phyloP scores from a whole-genome alignment of 306 rosid genomes.

The Cucumis hystrix region DNA sequence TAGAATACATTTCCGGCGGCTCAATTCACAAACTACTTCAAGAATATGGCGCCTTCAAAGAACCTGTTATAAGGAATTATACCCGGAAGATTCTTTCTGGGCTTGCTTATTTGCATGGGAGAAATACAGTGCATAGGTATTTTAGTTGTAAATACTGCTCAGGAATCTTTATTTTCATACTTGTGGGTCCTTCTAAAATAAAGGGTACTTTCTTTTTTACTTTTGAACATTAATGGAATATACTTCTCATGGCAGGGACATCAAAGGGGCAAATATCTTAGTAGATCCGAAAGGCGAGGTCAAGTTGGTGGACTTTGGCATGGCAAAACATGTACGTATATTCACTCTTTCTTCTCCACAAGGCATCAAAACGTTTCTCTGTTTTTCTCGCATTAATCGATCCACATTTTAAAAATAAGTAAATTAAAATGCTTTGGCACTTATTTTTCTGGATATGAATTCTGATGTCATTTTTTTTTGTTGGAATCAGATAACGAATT shows the following conservation, averaged over 20 bases:
- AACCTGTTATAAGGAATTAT: conserved; percentile 88
- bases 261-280: conserved; percentile 95
- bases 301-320: conserved; percentile 98
- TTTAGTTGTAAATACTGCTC: neutral
- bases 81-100: conserved; percentile 87
- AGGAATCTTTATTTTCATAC: neutral
- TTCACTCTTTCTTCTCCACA: conserved; percentile 12
- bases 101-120: conserved; percentile 87
- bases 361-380: neutral
- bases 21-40: conserved; percentile 89
- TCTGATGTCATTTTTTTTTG: neutral
- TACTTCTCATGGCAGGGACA: conserved; percentile 62
- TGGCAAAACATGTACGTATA: conserved; percentile 81
- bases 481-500: conserved; percentile 56
- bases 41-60: conserved; percentile 82
- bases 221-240: neutral
- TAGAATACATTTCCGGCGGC: conserved; percentile 94
- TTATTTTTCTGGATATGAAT: neutral
- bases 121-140: conserved; percentile 93
- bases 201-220: neutral
- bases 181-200: neutral
- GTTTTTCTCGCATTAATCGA: neutral
- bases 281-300: conserved; percentile 91
- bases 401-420: neutral
- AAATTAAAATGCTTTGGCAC: neutral